Evolutionary conservation across 768 basidiomycete genomes (phyloP).

Genomic region (Sporobolomyces pararoseus): DNA sequence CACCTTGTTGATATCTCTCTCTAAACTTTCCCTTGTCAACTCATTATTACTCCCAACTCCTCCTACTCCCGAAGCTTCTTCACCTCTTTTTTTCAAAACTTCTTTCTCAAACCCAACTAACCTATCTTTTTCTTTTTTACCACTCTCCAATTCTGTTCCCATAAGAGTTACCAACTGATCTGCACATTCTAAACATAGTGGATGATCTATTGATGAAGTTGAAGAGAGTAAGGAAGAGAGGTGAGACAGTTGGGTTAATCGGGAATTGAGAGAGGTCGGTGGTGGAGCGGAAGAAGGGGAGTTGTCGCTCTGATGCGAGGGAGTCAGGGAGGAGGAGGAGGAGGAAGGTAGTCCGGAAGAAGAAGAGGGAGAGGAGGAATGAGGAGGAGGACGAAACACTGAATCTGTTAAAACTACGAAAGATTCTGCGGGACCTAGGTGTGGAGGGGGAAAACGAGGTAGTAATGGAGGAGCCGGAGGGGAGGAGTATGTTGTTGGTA

Average conservation of each 20-base stretch:
- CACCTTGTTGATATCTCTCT: constrained; percentile 65
- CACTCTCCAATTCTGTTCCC: constrained; percentile 65
- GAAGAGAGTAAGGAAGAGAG: constrained; percentile 48
- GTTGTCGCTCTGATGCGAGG: constrained; percentile 56
- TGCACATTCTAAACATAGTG: constrained; percentile 91
- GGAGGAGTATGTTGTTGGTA: background rate
- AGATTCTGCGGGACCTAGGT: constrained; percentile 52
- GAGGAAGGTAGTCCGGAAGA: constrained; percentile 62
- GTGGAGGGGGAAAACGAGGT: background rate
- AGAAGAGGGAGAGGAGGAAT: constrained; percentile 48
- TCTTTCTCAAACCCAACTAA: constrained; percentile 59
- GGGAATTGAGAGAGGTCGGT: constrained; percentile 19
- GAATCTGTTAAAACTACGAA: constrained; percentile 81
- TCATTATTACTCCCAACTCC: background rate
- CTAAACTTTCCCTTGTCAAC: constrained; percentile 58
- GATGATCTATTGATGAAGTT: constrained; percentile 53
- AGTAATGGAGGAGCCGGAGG: background rate
- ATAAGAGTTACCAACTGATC: constrained; percentile 71
- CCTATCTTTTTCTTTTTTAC: constrained; percentile 73
- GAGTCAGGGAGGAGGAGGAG: background rate
- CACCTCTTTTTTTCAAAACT: constrained; percentile 28
- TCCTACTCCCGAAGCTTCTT: no score
- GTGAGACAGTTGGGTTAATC: constrained; percentile 40
- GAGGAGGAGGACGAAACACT: constrained; percentile 45
- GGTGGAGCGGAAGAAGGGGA: constrained; percentile 56